A percentile compares a stretch with the other conserved stretches of the same genome.
phyloP scores from a whole-genome alignment of 371 early-diverging fungal species.

The Haplosporangium sp. region DNA sequence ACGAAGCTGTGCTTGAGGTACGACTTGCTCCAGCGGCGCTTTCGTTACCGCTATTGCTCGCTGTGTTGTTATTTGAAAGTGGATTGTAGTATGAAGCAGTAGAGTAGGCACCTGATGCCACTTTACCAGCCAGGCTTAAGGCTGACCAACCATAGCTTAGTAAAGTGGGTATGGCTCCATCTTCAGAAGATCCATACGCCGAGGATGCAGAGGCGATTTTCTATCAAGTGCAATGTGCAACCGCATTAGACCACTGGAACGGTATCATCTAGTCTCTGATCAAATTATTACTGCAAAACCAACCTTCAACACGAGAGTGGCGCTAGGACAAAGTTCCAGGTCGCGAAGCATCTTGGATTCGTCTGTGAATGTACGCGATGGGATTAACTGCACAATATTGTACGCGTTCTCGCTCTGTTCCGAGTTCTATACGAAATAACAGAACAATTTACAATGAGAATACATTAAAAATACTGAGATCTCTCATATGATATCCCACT shows the following conservation, averaged over 20 bases:
- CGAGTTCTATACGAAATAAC: constrained; percentile 19
- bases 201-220: constrained; percentile 28
- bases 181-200: constrained; percentile 32
- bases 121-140: constrained; percentile 38
- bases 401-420: constrained; percentile 30
- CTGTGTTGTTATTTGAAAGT: not conserved
- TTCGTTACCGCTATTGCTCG: constrained; percentile 1
- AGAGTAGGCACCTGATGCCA: constrained; percentile 36
- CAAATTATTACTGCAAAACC: not conserved
- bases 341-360: constrained; percentile 58
- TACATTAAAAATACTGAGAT: not conserved
- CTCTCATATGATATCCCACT: not conserved
- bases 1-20: constrained; percentile 15
- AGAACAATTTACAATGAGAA: not conserved
- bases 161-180: constrained; percentile 27
- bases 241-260: not conserved
- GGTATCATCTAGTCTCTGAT: not conserved
- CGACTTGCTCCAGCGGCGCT: not conserved
- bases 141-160: constrained; percentile 50
- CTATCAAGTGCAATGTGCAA: constrained; percentile 1
- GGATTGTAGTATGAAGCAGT: constrained; percentile 51
- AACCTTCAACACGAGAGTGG: constrained; percentile 67
- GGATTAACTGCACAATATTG: constrained; percentile 53
- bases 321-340: constrained; percentile 66
- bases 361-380: constrained; percentile 54